phyloP scores from a whole-genome alignment of 1,284 basidiomycete genomes.

The Ganoderma lucidum region DNA sequence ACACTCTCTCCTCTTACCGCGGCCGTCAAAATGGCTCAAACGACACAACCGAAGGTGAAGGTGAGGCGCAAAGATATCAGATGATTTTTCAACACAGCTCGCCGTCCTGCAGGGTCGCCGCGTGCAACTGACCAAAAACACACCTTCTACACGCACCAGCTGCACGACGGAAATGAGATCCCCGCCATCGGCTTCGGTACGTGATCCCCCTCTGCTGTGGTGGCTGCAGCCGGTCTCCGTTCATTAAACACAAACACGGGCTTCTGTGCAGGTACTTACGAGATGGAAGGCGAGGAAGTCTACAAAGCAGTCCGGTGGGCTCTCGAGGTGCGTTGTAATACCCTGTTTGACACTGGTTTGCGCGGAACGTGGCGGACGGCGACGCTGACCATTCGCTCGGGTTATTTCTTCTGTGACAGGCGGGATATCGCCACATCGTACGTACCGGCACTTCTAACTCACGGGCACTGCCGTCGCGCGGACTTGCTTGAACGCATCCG shows the following conservation, averaged over 20 bases:
- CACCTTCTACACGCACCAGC: conserved; percentile 43
- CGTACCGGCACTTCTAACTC: conserved; percentile 35
- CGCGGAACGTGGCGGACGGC: not conserved
- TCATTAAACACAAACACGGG: conserved; percentile 7
- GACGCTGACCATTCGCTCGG: not conserved
- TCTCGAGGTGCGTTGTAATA: conserved; percentile 55
- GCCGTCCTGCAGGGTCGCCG: not conserved
- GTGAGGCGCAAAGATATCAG: conserved; percentile 11
- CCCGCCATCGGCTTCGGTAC: conserved; percentile 72
- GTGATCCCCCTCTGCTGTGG: conserved; percentile 13
- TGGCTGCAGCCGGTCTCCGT: not conserved
- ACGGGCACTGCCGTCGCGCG: not conserved
- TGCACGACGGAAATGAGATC: conserved; percentile 68
- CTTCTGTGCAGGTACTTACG: conserved; percentile 63
- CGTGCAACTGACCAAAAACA: not conserved
- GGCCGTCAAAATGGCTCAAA: conserved; percentile 2
- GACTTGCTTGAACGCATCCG: not conserved
- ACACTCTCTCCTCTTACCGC: not conserved
- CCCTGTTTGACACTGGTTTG: conserved; percentile 17
- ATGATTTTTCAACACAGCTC: not conserved
- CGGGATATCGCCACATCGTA: conserved; percentile 74
- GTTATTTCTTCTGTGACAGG: conserved; percentile 42
- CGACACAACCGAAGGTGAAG: conserved; percentile 15
- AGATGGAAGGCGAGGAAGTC: conserved; percentile 64
- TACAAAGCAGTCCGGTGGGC: conserved; percentile 68